Conservation (phyloP, 1,284 basidiomycete genomes). For the Apiotrichum gracile region DNA sequence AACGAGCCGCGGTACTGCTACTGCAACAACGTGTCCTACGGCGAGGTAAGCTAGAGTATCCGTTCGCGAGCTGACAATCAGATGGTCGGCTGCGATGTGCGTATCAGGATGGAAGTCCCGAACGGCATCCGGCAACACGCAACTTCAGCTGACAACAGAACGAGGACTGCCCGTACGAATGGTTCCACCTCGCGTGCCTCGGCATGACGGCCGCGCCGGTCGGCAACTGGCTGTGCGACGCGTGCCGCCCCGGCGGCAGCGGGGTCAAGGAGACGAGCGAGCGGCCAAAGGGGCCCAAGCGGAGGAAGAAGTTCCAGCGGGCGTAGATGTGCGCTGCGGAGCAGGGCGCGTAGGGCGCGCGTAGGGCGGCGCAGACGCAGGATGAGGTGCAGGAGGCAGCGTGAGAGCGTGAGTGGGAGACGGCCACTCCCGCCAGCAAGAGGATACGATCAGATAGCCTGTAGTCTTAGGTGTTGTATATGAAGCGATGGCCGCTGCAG, state of each 20-base stretch:
- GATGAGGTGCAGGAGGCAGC: no score
- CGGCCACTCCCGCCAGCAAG: no score
- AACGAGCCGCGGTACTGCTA: constrained; percentile 53
- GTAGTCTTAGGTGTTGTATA: no score
- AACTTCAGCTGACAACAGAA: constrained; percentile 34
- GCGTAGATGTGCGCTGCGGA: neutral
- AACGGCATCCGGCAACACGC: no score
- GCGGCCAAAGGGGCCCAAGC: constrained; percentile 6
- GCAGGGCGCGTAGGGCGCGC: neutral
- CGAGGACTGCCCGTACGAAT: constrained; percentile 51
- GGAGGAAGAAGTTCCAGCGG: neutral
- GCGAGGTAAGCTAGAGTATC: constrained; percentile 33
- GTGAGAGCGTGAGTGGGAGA: neutral
- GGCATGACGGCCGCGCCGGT: constrained; percentile 35
- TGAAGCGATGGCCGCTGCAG: no score
- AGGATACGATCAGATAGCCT: no score
- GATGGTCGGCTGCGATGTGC: constrained; percentile 46
- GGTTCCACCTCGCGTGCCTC: constrained; percentile 46
- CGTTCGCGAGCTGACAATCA: constrained; percentile 1
- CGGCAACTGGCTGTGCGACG: constrained; percentile 40
- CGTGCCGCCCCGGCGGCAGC: constrained; percentile 25
- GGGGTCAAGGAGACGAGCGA: neutral
- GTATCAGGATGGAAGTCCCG: no score
- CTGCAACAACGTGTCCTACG: constrained; percentile 50
- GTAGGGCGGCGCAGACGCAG: neutral